phyloP scores from a whole-genome alignment of 768 basidiomycete genomes.

The Cantharellus anzutake region DNA sequence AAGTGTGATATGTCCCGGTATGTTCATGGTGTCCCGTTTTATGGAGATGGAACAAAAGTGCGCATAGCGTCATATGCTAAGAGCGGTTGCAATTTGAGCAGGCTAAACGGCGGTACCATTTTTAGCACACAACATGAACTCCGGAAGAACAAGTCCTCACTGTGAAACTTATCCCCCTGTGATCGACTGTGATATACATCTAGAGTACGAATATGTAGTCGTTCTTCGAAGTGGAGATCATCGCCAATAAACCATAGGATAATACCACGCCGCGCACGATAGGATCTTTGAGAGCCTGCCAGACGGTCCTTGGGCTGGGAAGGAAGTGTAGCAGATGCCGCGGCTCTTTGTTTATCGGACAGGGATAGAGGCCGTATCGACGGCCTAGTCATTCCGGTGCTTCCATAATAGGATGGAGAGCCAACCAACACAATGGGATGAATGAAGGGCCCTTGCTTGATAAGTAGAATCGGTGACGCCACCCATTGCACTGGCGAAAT shows the following conservation, averaged over 20 bases:
- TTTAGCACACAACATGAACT: too few relatives aligned
- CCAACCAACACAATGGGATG: conserved; percentile 7
- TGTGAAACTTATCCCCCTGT: conserved; percentile 8
- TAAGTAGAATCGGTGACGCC: conserved; percentile 11
- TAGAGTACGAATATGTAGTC: conserved; percentile 8
- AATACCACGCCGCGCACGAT: conserved; percentile 4
- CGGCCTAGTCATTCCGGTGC: too few relatives aligned
- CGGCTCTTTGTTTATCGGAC: too few relatives aligned
- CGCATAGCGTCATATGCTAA: not conserved
- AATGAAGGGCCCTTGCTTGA: conserved; percentile 10
- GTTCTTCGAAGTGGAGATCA: conserved; percentile 6
- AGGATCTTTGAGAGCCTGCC: conserved; percentile 6
- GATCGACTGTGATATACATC: conserved; percentile 7
- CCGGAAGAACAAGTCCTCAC: not conserved
- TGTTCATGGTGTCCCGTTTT: not conserved
- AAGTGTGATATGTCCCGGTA: not conserved
- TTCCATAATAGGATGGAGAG: not conserved
- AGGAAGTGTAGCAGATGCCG: too few relatives aligned
- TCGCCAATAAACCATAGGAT: conserved; percentile 7
- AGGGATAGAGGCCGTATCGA: not conserved
- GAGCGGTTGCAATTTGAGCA: not conserved
- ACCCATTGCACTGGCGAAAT: not conserved
- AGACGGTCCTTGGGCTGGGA: not conserved
- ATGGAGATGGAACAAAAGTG: not conserved
- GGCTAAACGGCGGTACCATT: not conserved